Evolutionary conservation across 208 protist genomes (phyloP).

Genomic region (Vickermania spadyakhi): DNA sequence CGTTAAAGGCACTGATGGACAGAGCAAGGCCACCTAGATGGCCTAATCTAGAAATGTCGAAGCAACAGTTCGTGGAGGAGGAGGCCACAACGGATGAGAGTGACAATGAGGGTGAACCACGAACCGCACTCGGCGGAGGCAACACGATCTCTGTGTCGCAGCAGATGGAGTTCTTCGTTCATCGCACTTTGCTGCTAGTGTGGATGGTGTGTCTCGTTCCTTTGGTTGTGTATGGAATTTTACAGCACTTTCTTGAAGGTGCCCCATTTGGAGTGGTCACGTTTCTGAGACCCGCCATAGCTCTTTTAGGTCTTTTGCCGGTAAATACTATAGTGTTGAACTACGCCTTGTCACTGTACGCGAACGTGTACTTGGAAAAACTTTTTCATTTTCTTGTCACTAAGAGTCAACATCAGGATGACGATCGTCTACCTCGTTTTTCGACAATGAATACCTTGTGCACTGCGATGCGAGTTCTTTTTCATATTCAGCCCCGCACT

Average conservation of each 20-base stretch:
- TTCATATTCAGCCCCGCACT: constrained; percentile 25
- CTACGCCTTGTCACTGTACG: constrained; percentile 69
- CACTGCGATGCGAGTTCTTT: constrained; percentile 42
- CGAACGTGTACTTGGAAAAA: constrained; percentile 76
- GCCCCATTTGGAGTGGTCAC: constrained; percentile 46
- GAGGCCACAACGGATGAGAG: constrained; percentile 77
- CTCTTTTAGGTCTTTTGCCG: constrained; percentile 73
- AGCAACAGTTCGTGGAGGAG: constrained; percentile 41
- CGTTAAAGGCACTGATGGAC: constrained; percentile 60
- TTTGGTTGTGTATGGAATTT: constrained; percentile 24
- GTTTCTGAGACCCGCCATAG: constrained; percentile 57
- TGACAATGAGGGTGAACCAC: constrained; percentile 64
- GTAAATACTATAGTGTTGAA: constrained; percentile 79
- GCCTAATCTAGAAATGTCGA: constrained; percentile 40
- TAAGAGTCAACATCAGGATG: constrained; percentile 39
- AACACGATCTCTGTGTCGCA: constrained; percentile 73
- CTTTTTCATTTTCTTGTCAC: constrained; percentile 73
- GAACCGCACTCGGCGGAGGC: constrained; percentile 40
- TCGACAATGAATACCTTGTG: constrained; percentile 44
- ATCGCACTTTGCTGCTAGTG: constrained; percentile 59
- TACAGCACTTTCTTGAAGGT: constrained; percentile 26
- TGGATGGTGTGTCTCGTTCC: constrained; percentile 58
- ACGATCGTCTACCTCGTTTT: constrained; percentile 76
- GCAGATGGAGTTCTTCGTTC: constrained; percentile 80
- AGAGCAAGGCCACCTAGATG: constrained; percentile 56